Percentiles rank a stretch among this genome's conserved stretches.
Evolutionary conservation across 345 rosid species (phyloP).

Genomic region (Eucalyptus tenuipes): DNA sequence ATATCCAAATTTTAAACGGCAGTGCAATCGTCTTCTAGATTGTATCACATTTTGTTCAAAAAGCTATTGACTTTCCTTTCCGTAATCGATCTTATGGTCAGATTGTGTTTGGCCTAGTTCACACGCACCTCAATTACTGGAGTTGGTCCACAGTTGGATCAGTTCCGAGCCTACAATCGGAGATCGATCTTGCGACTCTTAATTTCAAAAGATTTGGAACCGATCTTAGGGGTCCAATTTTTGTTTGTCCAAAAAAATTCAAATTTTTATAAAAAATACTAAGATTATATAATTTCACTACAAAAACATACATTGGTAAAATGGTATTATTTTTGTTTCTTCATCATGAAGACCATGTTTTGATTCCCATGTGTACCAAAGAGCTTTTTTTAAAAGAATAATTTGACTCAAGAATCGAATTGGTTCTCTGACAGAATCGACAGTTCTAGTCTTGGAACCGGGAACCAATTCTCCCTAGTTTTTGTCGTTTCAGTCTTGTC

Average conservation of each 20-base stretch:
- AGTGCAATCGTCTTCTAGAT: neutral
- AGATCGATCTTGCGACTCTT: neutral
- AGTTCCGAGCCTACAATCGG: neutral
- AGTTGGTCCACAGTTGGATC: neutral
- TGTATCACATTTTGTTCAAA: neutral
- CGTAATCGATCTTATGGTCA: neutral
- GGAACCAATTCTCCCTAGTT: neutral
- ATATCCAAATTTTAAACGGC: neutral
- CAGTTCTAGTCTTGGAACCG: rapidly evolving
- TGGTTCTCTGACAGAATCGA: rapidly evolving
- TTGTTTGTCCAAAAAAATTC: neutral
- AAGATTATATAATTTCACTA: neutral
- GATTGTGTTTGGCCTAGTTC: neutral
- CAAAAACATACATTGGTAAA: neutral
- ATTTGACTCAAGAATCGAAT: rapidly evolving
- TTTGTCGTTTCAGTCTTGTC: neutral
- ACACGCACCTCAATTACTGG: neutral
- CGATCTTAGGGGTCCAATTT: neutral
- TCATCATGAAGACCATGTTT: neutral
- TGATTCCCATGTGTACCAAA: neutral
- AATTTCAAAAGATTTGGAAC: neutral
- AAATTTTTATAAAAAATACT: neutral
- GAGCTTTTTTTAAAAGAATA: neutral
- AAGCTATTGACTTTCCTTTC: neutral
- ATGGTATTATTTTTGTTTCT: neutral